Evolutionary conservation across 2,329 filamentous ascomycete species (phyloP), one percentile per base, ranked within the genome.

Genomic region (Pseudomassariella vexata): DNA sequence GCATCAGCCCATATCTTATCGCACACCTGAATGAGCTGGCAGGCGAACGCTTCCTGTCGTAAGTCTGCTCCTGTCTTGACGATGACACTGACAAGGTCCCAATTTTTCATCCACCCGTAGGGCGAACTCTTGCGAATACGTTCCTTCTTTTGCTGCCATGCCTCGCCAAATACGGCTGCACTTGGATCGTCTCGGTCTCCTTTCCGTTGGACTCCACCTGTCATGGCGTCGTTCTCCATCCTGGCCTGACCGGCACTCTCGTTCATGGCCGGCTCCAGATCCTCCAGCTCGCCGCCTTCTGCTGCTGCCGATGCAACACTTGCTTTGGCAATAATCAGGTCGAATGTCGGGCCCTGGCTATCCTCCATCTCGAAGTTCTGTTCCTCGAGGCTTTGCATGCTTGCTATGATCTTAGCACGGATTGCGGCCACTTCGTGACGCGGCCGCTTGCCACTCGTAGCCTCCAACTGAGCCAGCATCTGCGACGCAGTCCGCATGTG

Each of bases 181-280:
- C 84, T 89, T 24, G 85, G 85, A 52, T 92, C 85, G 49, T 92
- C 85, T 22, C 85, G 79, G 55, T 92, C 85, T 20, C 84, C 84
- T 50, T 85, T 83, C 32, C 83, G 76, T 51, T 85, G 82, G 10
- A 92, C 79, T 34, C 85, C 85, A 41, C 84, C 85, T 10, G 85
- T 92, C 63, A 88, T 90, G 56, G 87, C 75, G 53, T 92, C 85
- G 52, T 92, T 92, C 54, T 92, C 85, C 85, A 92, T 92, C 36
- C 85, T 74, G 34, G 85, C 85, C 32, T 82, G 79, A 36, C 85
- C 85, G 8, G 84, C 84, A 36, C 76, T 82, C 10, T 78, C 70
- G 45, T 84, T 85, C 37, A 80, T 67, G 17, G 61, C 62, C 11
- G 70, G 49, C 26, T 72, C 68, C 12, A 72, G 53, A 11, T 52